Evolutionary conservation across 805 yeast species (phyloP), one percentile per base, ranked within the genome.

Genomic region (Zygoascus flipseniorum): DNA sequence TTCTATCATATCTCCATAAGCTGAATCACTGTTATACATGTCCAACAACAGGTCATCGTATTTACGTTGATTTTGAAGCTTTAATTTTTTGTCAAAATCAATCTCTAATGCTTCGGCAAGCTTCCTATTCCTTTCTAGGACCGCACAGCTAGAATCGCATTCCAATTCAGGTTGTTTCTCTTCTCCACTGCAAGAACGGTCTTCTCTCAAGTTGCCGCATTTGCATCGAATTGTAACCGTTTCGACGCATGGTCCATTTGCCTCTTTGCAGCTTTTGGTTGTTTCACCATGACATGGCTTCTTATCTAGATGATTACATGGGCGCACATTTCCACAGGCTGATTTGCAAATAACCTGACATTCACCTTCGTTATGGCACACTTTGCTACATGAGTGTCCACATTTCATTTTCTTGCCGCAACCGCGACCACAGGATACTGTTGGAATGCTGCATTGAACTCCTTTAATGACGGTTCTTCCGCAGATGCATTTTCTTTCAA

Each of bases 121-220:
- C 57, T 76, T 74, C 45, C 72, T 74, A 56, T 85, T 86, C 52
- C 96, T 74, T 59, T 78, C 74, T 19, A 74, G 72, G 50, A 76
- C 67, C 11, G 73, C 80, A 71, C 97, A 89, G 26, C 78, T 80
- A 9, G 81, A 85, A 62, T 83, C 86, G 72, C 97, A 89, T 20
- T 74, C 76, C 26, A 86, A 60, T 1, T 60, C 58, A 60, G 49
- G 49, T 11, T 54, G 20, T 58, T 54, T 16, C 62, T 57, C n/a
- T 76, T 70, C 8, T 82, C 81, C 20, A 80, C 28, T 82, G 71
- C 97, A 89, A 13, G 75, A 64, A 5, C 78, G 74, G 5, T 65
- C 68, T 37, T 71, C 72, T 2, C 68, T 60, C 14, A 75, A 65
- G 59, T 83, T 71, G 2, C 88, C 88, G 70, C 97, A 89, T 16